Evolutionary conservation across 2,329 filamentous ascomycete species (phyloP).

Genomic region (Xylaria multiplex): DNA sequence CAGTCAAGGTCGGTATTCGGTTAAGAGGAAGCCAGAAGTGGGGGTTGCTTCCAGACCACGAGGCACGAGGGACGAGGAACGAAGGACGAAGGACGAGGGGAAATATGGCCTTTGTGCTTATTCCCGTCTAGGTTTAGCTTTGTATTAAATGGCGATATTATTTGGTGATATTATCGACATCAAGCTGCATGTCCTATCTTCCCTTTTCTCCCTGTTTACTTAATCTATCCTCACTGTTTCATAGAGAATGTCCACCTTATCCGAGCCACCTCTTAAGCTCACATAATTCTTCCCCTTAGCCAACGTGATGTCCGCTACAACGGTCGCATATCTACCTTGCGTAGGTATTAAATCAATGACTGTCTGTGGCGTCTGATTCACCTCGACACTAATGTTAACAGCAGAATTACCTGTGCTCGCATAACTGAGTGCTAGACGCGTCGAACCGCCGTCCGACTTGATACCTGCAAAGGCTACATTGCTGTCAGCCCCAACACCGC

Average conservation of each 20-base stretch:
- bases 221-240: conserved; percentile 41
- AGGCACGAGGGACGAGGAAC: no score
- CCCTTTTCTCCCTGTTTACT: no score
- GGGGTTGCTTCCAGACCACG: no score
- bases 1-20: no score
- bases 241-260: conserved; percentile 37
- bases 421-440: conserved; percentile 41
- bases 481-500: conserved; percentile 41
- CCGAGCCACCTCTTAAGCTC: conserved; percentile 40
- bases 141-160: no score
- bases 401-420: conserved; percentile 38
- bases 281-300: conserved; percentile 47
- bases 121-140: no score
- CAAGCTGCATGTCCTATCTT: no score
- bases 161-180: no score
- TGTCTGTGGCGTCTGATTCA: conserved; percentile 42
- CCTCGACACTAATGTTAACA: conserved; percentile 37
- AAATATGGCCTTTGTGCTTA: no score
- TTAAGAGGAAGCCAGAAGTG: no score
- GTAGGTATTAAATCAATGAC: conserved; percentile 39
- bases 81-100: no score
- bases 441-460: conserved; percentile 35
- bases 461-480: conserved; percentile 47
- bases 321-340: conserved; percentile 35
- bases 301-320: conserved; percentile 32